These are phyloP conservation scores for Castanea crenata DNA, from an alignment of 306 rosid genomes.

Conservation along the genomic window DNA sequence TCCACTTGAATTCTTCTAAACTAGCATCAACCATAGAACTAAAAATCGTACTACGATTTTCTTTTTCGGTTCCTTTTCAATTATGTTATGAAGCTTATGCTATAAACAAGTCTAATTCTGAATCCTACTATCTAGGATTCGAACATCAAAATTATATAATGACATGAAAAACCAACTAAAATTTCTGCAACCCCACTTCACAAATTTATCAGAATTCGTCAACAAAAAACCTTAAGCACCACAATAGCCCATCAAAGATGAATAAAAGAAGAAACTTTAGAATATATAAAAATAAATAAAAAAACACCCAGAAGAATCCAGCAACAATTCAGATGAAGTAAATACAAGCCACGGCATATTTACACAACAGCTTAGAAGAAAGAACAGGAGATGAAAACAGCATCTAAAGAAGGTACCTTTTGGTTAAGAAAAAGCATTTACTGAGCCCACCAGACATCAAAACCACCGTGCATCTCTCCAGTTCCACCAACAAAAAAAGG, in stretches of 20 bases:
- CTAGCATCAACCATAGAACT: constrained; percentile 19
- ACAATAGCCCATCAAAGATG: constrained; percentile 28
- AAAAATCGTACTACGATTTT: background rate
- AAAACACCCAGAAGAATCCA: background rate
- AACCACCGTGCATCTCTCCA: constrained; percentile 45
- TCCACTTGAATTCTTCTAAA: constrained; percentile 40
- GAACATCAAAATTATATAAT: background rate
- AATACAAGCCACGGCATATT: constrained; percentile 26
- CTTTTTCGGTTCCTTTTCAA: background rate
- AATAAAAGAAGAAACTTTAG: background rate
- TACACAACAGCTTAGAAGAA: constrained; percentile 24
- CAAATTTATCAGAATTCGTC: constrained; percentile 12
- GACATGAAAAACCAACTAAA: background rate
- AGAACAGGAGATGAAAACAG: constrained; percentile 22
- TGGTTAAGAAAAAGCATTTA: constrained; percentile 32
- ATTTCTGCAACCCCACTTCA: constrained; percentile 16
- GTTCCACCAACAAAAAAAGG: constrained; percentile 30
- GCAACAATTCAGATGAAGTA: constrained; percentile 16
- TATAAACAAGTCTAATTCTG: too few relatives aligned
- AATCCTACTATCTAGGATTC: constrained; percentile 9
- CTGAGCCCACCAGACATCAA: constrained; percentile 75
- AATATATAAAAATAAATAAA: background rate
- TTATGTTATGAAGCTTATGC: background rate
- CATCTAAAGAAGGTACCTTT: constrained; percentile 49
- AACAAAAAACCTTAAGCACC: constrained; percentile 2